Percentiles rank a stretch among this genome's conserved stretches.
phyloP scores from a whole-genome alignment of 306 rosid genomes.

The Trifolium repens region DNA sequence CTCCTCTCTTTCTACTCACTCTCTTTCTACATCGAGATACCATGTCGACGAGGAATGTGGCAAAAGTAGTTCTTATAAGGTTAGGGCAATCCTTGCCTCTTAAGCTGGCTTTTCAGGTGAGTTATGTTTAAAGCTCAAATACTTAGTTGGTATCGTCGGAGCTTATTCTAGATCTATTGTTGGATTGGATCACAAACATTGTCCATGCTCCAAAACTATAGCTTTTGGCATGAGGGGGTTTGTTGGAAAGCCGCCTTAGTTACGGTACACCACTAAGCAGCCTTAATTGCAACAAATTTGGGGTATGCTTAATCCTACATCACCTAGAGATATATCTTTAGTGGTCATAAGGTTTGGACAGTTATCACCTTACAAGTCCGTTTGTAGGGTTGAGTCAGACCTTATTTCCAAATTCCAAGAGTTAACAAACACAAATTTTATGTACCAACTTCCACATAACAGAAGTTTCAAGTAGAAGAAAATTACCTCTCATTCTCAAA shows the following conservation, averaged over 20 bases:
- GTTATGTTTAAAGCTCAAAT: background rate
- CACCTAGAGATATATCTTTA: too few relatives aligned
- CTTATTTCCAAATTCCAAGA: background rate
- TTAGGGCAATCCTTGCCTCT: background rate
- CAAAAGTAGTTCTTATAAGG: background rate
- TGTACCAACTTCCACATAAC: conserved; percentile 21
- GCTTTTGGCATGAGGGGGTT: background rate
- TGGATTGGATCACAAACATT: background rate
- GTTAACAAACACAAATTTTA: conserved; percentile 13
- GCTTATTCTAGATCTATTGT: background rate
- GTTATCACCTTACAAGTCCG: too few relatives aligned
- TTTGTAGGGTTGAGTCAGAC: background rate
- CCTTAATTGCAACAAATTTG: background rate
- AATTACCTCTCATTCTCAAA: conserved; percentile 65
- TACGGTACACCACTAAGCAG: background rate
- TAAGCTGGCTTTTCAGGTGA: background rate
- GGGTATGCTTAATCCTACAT: background rate
- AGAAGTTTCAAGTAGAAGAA: conserved; percentile 41
- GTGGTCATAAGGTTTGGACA: too few relatives aligned
- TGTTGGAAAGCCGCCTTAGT: background rate
- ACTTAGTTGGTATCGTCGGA: background rate
- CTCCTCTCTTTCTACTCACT: background rate
- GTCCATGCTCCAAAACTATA: background rate
- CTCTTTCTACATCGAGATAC: background rate
- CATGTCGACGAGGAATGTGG: background rate